These are phyloP conservation scores for Huiozyma sinensis DNA, from an alignment of 805 yeast species.

Conservation along the genomic window DNA sequence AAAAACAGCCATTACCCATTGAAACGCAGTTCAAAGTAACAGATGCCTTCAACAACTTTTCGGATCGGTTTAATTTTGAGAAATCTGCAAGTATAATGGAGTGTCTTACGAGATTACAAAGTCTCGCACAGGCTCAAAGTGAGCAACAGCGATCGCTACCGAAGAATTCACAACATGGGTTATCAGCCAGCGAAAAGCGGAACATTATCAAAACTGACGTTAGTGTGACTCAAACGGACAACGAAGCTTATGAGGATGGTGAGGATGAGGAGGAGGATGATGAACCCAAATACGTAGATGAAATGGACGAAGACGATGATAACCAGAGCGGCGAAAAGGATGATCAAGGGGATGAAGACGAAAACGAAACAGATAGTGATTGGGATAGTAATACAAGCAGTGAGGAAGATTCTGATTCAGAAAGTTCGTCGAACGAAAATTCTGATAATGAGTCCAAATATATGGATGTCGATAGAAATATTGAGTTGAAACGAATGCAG, in stretches of 20 bases:
- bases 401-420: conserved; percentile 16
- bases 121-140: neutral
- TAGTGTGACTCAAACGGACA: neutral
- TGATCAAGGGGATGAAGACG: conserved; percentile 14
- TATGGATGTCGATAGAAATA: conserved; percentile 24
- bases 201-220: conserved; percentile 1
- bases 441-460: conserved; percentile 14
- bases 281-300: conserved; percentile 1
- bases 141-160: neutral
- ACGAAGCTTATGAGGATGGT: neutral
- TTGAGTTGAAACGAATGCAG: conserved; percentile 25
- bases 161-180: too few species aligned
- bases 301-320: conserved; percentile 4
- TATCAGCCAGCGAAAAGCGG: too few species aligned
- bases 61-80: conserved; percentile 18
- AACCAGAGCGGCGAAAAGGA: conserved; percentile 21
- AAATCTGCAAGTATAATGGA: conserved; percentile 32
- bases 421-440: conserved; percentile 19
- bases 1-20: conserved; percentile 49
- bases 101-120: conserved; percentile 31
- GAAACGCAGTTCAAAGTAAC: conserved; percentile 48
- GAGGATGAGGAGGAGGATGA: conserved; percentile 5
- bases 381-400: conserved; percentile 7
- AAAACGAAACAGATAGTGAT: conserved; percentile 12
- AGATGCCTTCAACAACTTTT: conserved; percentile 30